phyloP scores from a whole-genome alignment of 352 stramenopile genomes.

The Phytophthora melonis region DNA sequence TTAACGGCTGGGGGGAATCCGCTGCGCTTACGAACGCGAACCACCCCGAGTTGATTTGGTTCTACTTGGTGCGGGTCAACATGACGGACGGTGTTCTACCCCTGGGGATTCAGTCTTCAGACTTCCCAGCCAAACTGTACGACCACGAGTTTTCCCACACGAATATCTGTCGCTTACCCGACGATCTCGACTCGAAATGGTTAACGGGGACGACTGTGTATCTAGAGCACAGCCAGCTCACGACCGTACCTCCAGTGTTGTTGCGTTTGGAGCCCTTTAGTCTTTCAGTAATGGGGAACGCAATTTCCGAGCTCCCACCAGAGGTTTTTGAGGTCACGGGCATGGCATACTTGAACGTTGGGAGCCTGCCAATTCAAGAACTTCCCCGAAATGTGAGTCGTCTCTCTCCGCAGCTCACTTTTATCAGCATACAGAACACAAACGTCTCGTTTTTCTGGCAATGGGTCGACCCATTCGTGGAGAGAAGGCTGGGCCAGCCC shows the following conservation, averaged over 20 bases:
- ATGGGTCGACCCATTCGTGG: constrained; percentile 6
- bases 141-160: constrained; percentile 36
- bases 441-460: constrained; percentile 5
- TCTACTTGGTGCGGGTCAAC: constrained; percentile 34
- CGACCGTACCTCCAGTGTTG: neutral
- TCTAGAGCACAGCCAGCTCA: constrained; percentile 4
- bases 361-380: neutral
- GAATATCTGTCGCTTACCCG: constrained; percentile 43
- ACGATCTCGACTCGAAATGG: constrained; percentile 42
- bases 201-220: neutral
- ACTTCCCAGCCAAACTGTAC: constrained; percentile 12
- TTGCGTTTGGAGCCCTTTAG: neutral
- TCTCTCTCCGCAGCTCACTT: neutral
- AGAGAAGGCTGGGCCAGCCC: neutral
- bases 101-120: constrained; percentile 24
- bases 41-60: constrained; percentile 37
- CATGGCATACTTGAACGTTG: neutral
- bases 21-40: constrained; percentile 29
- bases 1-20: constrained; percentile 25
- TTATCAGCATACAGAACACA: neutral
- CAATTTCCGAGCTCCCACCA: neutral
- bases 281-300: neutral
- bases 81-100: constrained; percentile 36
- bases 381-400: neutral
- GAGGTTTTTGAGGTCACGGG: constrained; percentile 1